Evolutionary conservation across 176 grass and related monocot genomes (phyloP).

Genomic region (Coix lacrymajobi): DNA sequence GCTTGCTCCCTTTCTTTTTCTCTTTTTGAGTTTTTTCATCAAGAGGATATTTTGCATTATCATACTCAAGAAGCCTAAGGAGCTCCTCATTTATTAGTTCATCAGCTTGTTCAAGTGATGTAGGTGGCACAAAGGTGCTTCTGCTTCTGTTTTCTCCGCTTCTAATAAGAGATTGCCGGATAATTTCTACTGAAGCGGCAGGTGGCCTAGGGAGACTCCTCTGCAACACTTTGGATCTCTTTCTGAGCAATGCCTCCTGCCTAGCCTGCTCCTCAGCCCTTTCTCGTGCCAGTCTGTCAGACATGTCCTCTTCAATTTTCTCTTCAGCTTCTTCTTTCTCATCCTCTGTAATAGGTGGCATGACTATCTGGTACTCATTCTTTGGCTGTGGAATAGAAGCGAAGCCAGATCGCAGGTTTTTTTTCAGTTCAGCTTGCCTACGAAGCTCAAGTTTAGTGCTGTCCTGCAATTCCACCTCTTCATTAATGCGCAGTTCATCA

Average conservation of each 20-base stretch:
- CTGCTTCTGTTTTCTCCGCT: conserved; percentile 63
- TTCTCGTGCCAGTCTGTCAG: conserved; percentile 63
- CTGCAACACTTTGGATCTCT: conserved; percentile 94
- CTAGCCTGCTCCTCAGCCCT: conserved; percentile 69
- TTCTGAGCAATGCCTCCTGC: conserved; percentile 74
- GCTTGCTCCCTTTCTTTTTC: conserved; percentile 68
- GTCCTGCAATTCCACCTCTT: conserved; percentile 78
- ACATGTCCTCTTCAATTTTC: conserved; percentile 88
- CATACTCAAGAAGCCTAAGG: conserved; percentile 65
- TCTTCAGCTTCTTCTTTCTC: conserved; percentile 71
- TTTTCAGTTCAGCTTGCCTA: conserved; percentile 73
- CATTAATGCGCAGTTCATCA: conserved; percentile 80
- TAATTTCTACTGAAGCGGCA: conserved; percentile 57
- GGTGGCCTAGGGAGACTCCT: conserved; percentile 83
- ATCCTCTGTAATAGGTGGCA: conserved; percentile 56
- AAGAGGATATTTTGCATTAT: conserved; percentile 90
- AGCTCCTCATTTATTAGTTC: conserved; percentile 77
- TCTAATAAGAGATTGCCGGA: conserved; percentile 65
- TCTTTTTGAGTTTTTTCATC: conserved; percentile 60
- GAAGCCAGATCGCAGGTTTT: conserved; percentile 53
- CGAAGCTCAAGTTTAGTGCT: conserved; percentile 51
- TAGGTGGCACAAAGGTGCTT: conserved; percentile 82
- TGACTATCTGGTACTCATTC: conserved; percentile 90
- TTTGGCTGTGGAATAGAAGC: conserved; percentile 68
- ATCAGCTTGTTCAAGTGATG: conserved; percentile 80